Evolutionary conservation across 768 basidiomycete genomes (phyloP), one percentile per base, ranked within the genome.

Genomic region (Rhodotorula graminis): DNA sequence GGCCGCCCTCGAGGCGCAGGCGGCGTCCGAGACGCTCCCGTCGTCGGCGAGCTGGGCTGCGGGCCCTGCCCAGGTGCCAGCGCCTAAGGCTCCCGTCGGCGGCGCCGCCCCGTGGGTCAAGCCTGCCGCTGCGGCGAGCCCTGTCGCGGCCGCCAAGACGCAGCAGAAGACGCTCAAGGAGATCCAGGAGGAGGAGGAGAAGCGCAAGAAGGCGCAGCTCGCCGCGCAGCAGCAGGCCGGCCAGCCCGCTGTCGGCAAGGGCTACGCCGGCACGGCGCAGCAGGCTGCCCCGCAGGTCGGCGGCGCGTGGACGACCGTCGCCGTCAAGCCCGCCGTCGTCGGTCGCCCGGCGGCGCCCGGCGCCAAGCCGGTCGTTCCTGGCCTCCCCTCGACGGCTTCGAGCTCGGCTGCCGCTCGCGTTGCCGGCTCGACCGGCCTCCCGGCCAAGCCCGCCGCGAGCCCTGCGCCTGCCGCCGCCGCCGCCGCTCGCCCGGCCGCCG

Each of bases 101-200:
- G 23, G 50, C 18, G 64, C 79, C 18, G 85, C 87, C 25, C 92
- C 91, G 29, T 95, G 93, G 92, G 89, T 88, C 18, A 87, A 85
- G 77, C 82, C 85, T 78, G 81, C 85, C 14, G 82, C 83, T 4
- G 76, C 59, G 33, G n/a, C 67, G 16, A 47, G 68, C 2, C 57
- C 69, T 2, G 67, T 57, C 56, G 80, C 83, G 6, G 80, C 85
- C 14, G 94, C 92, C 84, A 96, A 93, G 60, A 25, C 42, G 23
- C 60, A 61, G 42, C 60, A 61, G 42, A 61, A 61, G 85, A 91
- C 91, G 3, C 89, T 99, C 89, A 97, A 95, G 84, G 93, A 99
- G 83, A 99, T 99, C 53, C 92, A 95, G 79, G 95, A 98, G 81
- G 96, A 99, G 78, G 96, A 99, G 78, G 96, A 99, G 70, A 69